Conservation (phyloP, 148 eudicot genomes). For the Camellia sinensis region DNA sequence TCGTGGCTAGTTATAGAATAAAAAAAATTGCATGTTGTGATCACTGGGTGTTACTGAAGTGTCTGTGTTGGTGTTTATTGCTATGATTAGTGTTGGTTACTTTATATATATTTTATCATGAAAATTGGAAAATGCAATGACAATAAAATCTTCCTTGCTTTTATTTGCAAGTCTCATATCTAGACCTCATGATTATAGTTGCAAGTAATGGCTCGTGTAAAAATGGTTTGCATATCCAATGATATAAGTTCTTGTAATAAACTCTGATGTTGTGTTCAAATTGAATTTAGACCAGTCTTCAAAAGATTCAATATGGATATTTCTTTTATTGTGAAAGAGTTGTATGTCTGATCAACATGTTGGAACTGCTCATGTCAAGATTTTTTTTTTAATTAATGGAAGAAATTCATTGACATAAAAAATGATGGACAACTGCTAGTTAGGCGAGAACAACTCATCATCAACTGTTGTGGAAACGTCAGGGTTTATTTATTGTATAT, state of each 20-base stretch:
- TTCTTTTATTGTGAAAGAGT: neutral
- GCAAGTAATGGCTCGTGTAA: neutral
- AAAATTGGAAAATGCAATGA: neutral
- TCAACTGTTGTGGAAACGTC: neutral
- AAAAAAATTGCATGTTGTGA: neutral
- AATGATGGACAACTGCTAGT: neutral
- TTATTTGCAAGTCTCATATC: neutral
- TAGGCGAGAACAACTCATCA: neutral
- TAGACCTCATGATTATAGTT: neutral
- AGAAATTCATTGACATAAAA: neutral
- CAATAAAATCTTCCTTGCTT: neutral
- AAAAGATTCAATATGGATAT: neutral
- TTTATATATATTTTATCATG: neutral
- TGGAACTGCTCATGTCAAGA: neutral
- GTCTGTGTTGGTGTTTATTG: neutral
- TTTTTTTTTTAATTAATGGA: neutral
- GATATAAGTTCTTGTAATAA: neutral
- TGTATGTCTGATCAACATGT: neutral
- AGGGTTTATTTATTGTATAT: neutral
- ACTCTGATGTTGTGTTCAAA: neutral
- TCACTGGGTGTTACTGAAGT: neutral
- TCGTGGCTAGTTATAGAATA: neutral
- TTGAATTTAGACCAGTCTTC: neutral
- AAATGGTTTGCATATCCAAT: neutral
- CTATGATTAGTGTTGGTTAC: neutral